Base-by-base conservation (phyloP, 169 alveolate species). In the Eimeria zaria region DNA sequence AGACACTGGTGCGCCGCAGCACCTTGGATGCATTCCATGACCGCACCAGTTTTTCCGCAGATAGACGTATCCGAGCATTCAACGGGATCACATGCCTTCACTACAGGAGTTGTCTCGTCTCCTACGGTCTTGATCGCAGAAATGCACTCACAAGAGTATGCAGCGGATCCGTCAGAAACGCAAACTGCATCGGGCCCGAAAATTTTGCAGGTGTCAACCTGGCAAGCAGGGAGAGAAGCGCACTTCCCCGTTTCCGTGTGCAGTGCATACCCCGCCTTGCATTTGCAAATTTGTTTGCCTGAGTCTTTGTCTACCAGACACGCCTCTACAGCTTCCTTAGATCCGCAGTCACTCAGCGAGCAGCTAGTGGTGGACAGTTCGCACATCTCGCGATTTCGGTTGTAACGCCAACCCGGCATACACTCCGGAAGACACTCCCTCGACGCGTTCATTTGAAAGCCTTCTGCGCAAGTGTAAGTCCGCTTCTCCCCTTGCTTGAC, bases 341-440 rank as follows among this genome's bases (percentile, higher is more conserved):
- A 3, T 27, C 93, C 93, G 64, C 93, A 87, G 41, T 87, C 93
- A 44, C 60, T 62, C 83, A 60, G 11, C 4, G 71, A 33, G 81
- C 93, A 87, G 24, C 36, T 39, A 9, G 58, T 39, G 67, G 41
- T 24, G 41, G 93, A 39, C 5, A 87, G n/a, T n/a, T 87, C 81
- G 83, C 93, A 87, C 83, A 62, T 22, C 48, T 87, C 93, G 64
- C 93, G 93, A 27, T 60, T 62, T 62, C 93, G 71, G 83, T 87
- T 87, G 81, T 87, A 87, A 12, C 51, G 62, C 93, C 93, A 87
- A 0, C 93, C 93, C 44, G 78, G 81, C 2, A 27, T 22, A 24
- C 93, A 87, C 44, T 87, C 62, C 64, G 93, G 93, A 41, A 87
- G 46, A 71, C 93, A 87, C 80, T 87, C 93, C 27, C 44, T 71